phyloP scores from a whole-genome alignment of 2,329 filamentous ascomycete species.

The Penicillium sp. region DNA sequence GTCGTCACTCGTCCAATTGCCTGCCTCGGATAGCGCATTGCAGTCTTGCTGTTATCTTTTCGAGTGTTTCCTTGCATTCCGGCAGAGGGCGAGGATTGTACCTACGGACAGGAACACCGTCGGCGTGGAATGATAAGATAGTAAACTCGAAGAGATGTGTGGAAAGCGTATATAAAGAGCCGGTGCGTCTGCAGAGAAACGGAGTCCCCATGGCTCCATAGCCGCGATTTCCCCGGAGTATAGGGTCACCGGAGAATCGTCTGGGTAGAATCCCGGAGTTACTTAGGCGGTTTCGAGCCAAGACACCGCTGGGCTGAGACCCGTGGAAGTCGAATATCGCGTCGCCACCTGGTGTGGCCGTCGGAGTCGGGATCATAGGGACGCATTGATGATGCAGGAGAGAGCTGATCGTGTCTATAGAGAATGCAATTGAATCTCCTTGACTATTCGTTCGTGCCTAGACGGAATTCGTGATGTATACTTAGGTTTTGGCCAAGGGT shows the following conservation, averaged over 20 bases:
- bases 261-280: background rate
- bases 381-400: background rate
- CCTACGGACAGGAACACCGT: background rate
- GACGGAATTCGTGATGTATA: background rate
- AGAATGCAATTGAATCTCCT: background rate
- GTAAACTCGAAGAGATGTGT: background rate
- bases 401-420: background rate
- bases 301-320: background rate
- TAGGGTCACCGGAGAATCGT: background rate
- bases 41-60: background rate
- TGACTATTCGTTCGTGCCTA: no score
- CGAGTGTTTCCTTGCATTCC: background rate
- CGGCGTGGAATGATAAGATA: background rate
- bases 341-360: background rate
- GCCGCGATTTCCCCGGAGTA: background rate
- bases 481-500: background rate
- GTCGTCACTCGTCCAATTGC: slow-evolving; percentile 15
- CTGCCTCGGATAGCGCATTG: slow-evolving; percentile 6
- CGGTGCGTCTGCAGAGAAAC: background rate
- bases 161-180: background rate
- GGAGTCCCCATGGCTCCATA: background rate
- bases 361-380: background rate
- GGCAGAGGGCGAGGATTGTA: background rate
- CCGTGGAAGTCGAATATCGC: background rate
- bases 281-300: background rate